These are phyloP conservation scores for Heliamphora pulchella DNA, from an alignment of 179 eudicot genomes.

Conservation along the genomic window DNA sequence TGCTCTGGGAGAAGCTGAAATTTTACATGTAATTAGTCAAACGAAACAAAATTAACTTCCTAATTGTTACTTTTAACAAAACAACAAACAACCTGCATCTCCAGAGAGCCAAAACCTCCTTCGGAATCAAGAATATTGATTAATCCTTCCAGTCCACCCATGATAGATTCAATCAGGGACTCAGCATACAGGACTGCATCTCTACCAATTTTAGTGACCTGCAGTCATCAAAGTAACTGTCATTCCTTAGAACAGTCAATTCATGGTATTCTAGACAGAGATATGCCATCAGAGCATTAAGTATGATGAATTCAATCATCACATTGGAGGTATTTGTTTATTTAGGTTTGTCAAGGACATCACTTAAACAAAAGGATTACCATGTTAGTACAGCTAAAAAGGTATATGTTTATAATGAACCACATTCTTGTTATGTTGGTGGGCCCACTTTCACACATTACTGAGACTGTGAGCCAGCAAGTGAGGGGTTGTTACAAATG, in stretches of 20 bases:
- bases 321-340: background rate
- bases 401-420: too few species aligned
- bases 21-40: conserved; percentile 18
- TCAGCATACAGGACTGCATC: conserved; percentile 97
- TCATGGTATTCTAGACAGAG: background rate
- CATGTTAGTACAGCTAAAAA: background rate
- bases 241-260: background rate
- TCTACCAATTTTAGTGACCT: conserved; percentile 91
- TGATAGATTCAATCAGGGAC: conserved; percentile 89
- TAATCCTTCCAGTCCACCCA: conserved; percentile 98
- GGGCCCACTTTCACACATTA: too few species aligned
- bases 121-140: conserved; percentile 95
- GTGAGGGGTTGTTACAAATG: too few species aligned
- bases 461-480: too few species aligned
- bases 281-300: conserved; percentile 9
- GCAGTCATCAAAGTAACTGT: conserved; percentile 17
- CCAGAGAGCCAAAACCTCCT: conserved; percentile 97
- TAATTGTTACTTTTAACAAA: conserved; percentile 1
- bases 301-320: background rate
- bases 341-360: conserved; percentile 1
- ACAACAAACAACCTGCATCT: conserved; percentile 71
- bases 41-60: background rate
- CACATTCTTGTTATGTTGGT: too few species aligned
- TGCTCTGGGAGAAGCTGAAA: conserved; percentile 95
- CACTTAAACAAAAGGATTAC: background rate